A percentile compares a stretch with the other conserved stretches of the same genome.
These are phyloP conservation scores for Xerocomus brunneocitrinus DNA, from an alignment of 768 basidiomycete species.

Conservation along the genomic window DNA sequence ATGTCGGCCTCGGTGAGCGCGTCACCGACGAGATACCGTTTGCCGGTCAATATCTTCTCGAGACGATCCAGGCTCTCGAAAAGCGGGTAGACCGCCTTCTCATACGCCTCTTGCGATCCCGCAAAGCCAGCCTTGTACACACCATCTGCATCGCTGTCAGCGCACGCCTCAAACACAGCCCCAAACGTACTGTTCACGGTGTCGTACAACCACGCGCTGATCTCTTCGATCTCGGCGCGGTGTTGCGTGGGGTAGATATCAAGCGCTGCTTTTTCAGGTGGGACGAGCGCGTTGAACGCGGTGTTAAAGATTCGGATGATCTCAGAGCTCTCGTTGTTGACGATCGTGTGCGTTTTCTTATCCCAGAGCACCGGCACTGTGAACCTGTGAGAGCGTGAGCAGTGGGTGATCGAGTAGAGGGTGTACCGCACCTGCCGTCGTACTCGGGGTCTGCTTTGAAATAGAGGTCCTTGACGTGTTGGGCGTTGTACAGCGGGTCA, in stretches of 20 bases:
- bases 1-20: conserved; percentile 79
- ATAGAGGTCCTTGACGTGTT: conserved; percentile 84
- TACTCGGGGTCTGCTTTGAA: conserved; percentile 70
- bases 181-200: conserved; percentile 67
- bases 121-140: conserved; percentile 93
- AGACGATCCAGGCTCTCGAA: conserved; percentile 78
- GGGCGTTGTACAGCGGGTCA: conserved; percentile 66
- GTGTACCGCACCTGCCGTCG: conserved; percentile 49
- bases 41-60: conserved; percentile 71
- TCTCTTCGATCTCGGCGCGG: conserved; percentile 69
- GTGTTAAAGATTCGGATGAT: conserved; percentile 93
- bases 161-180: not conserved
- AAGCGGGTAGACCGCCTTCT: conserved; percentile 65
- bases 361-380: conserved; percentile 94
- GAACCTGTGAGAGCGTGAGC: conserved; percentile 42
- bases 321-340: conserved; percentile 94
- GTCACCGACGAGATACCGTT: conserved; percentile 82
- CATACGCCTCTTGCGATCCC: conserved; percentile 73
- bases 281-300: conserved; percentile 70
- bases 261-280: conserved; percentile 56
- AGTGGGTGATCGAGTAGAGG: not conserved
- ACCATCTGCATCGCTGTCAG: conserved; percentile 48
- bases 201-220: conserved; percentile 86
- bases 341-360: conserved; percentile 79
- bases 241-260: conserved; percentile 78